phyloP scores from a whole-genome alignment of 768 basidiomycete genomes.

The Russula ochroleuca region DNA sequence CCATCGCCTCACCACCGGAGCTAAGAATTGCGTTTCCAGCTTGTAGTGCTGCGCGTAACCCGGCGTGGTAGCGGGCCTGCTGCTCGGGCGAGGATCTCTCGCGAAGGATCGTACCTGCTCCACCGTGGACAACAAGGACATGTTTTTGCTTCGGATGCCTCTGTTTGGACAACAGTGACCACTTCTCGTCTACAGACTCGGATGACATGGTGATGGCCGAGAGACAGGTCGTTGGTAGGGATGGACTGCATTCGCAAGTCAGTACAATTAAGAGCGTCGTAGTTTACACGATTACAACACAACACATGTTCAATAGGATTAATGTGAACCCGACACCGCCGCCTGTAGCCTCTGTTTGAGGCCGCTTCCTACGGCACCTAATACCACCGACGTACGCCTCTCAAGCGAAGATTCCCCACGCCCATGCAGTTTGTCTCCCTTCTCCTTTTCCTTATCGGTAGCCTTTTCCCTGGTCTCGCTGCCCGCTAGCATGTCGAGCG shows the following conservation, averaged over 20 bases:
- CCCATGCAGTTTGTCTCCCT: not conserved
- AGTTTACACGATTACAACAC: constrained; percentile 11
- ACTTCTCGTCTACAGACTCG: constrained; percentile 24
- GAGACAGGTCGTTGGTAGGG: not conserved
- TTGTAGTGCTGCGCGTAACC: constrained; percentile 49
- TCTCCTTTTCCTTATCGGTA: constrained; percentile 4
- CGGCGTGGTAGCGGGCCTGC: constrained; percentile 52
- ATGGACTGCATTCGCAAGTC: not conserved
- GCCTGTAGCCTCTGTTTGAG: constrained; percentile 21
- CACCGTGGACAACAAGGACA: constrained; percentile 72
- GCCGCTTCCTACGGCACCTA: constrained; percentile 19
- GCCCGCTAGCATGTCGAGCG: not conserved
- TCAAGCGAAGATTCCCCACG: not conserved
- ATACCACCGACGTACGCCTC: not conserved
- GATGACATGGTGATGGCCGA: constrained; percentile 3
- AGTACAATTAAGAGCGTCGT: not conserved
- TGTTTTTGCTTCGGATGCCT: constrained; percentile 26
- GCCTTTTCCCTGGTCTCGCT: not conserved
- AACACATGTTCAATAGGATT: not conserved
- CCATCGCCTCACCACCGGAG: constrained; percentile 75
- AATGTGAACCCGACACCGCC: constrained; percentile 18
- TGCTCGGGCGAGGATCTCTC: constrained; percentile 56
- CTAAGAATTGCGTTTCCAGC: constrained; percentile 61
- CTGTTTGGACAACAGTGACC: constrained; percentile 19
- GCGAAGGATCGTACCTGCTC: constrained; percentile 66